Percentiles rank a stretch among this genome's conserved stretches.
Conservation (phyloP, 352 stramenopile genomes). For the Phytopythium aichiense region DNA sequence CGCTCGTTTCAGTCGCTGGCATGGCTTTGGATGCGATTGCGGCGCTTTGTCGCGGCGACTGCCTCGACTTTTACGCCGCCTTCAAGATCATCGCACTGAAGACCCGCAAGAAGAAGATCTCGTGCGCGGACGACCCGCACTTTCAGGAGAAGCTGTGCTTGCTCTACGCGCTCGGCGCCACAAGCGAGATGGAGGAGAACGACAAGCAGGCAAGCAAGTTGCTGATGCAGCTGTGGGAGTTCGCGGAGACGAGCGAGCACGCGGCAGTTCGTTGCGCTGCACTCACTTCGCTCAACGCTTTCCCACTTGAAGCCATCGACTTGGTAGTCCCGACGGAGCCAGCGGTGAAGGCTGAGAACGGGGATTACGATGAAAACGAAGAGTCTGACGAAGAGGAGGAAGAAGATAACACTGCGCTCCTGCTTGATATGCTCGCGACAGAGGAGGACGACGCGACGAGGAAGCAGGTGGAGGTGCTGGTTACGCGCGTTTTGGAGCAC, state of each 20-base stretch:
- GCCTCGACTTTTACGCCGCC: constrained; percentile 68
- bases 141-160: constrained; percentile 55
- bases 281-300: constrained; percentile 38
- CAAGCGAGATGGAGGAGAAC: constrained; percentile 30
- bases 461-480: constrained; percentile 29
- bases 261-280: constrained; percentile 36
- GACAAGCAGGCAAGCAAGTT: constrained; percentile 40
- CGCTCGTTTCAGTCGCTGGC: constrained; percentile 39
- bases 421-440: constrained; percentile 29
- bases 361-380: constrained; percentile 29
- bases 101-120: constrained; percentile 60
- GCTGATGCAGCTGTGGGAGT: constrained; percentile 48
- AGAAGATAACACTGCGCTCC: constrained; percentile 41
- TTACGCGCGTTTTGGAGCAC: constrained; percentile 32
- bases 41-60: constrained; percentile 50
- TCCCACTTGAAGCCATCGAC: constrained; percentile 40
- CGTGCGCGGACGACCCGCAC: constrained; percentile 32
- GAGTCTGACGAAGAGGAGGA: constrained; percentile 30
- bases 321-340: constrained; percentile 18
- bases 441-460: constrained; percentile 35
- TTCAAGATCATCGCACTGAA: constrained; percentile 76
- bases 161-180: constrained; percentile 44
- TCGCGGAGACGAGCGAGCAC: constrained; percentile 22
- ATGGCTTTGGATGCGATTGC: constrained; percentile 68
- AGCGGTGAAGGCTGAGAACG: not conserved